Evolutionary conservation across 225 moss, liverwort and hornwort species (phyloP), one percentile per base, ranked within the genome.

Genomic region (Physcomitrium patens): DNA sequence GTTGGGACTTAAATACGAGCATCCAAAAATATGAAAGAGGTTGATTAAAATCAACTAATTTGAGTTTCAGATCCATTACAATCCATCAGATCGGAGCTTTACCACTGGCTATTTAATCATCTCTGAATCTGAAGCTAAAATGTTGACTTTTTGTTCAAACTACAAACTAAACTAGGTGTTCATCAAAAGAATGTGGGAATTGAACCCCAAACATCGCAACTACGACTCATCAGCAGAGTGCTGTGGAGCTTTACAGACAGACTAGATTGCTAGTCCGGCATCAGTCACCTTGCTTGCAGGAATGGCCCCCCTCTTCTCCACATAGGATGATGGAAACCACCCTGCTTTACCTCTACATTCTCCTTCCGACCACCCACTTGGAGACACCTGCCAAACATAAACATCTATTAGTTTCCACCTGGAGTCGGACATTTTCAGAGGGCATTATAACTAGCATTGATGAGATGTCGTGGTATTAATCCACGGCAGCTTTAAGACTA

Each of bases 331-430:
- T 47, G 85, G 85, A 53, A 85, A 85, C 85, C 85, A 85, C 15
- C 85, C 85, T 28, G 81, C 85, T 79, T 60, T 82, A 51, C 85
- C 85, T 65, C 81, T 79, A 61, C 81, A 85, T 76, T 85, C 85
- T 73, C 85, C 85, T 76, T 85, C 85, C 15, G 85, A 82, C 85
- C 85, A 85, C 49, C 85, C 85, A 51, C 76, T 76, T 31, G 79
- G 59, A 14, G 81, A 73, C 45, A 85, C 81, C 85, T 85, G 79
- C 16, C 60, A 20, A 37, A 71, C 12, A 12, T 11, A 19, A 52
- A 59, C 41, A 44, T 18, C 42, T 51, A 41, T 74, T 37, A 73
- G 19, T 50, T 44, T 60, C 24, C 43, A 53, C 37, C 18, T 19
- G 18, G 15, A 78, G 65, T 16, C 12, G 16, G 9, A 9, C 5